A percentile compares a stretch with the other conserved stretches of the same genome.
phyloP scores from a whole-genome alignment of 257 asterid genomes.

The Capsicum rhomboideum region DNA sequence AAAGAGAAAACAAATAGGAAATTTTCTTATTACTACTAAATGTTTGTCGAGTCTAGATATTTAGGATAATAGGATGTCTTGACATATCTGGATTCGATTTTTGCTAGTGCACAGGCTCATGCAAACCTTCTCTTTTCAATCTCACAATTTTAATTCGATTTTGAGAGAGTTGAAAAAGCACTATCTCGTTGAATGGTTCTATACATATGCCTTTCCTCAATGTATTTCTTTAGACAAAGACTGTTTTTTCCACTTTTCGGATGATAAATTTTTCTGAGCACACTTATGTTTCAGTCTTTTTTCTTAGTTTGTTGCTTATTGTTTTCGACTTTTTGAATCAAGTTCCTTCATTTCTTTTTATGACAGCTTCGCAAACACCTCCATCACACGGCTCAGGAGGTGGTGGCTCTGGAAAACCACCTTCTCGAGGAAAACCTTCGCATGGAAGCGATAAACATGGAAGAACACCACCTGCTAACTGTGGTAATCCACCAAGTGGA shows the following conservation, averaged over 20 bases:
- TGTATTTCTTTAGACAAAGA: too few species aligned
- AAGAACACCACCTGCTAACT: conserved; percentile 46
- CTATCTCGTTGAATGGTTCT: not conserved
- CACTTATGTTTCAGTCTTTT: not conserved
- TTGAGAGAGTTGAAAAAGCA: too few species aligned
- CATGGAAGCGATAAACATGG: conserved; percentile 38
- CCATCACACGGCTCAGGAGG: conserved; percentile 47
- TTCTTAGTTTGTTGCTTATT: not conserved
- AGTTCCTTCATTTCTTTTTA: not conserved
- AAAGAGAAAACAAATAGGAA: not conserved
- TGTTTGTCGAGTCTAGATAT: not conserved
- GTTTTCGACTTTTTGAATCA: not conserved
- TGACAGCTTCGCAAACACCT: conserved; percentile 29
- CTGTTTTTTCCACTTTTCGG: not conserved
- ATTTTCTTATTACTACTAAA: not conserved
- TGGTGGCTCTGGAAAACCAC: conserved; percentile 37
- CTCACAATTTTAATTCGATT: not conserved
- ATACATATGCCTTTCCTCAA: not conserved
- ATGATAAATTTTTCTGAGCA: too few species aligned
- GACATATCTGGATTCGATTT: not conserved
- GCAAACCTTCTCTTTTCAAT: not conserved
- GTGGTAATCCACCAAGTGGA: conserved; percentile 58
- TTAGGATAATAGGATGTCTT: not conserved
- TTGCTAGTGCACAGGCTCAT: not conserved
- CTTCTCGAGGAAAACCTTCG: conserved; percentile 2